phyloP scores from a whole-genome alignment of 306 rosid species.

The Rosa rugosa region DNA sequence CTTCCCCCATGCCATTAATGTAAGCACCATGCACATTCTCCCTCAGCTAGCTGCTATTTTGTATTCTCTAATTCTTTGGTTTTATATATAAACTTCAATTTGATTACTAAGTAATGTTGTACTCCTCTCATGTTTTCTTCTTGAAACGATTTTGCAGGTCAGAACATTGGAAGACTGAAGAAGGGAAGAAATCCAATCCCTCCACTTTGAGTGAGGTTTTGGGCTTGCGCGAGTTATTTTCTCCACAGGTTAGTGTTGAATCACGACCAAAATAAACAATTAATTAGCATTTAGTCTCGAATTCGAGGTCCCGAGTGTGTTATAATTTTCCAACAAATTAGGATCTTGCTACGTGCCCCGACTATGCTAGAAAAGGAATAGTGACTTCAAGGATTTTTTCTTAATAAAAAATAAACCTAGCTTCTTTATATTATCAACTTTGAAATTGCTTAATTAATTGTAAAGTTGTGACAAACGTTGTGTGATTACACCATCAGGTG shows the following conservation, averaged over 20 bases:
- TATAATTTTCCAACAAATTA: neutral
- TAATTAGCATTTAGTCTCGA: neutral
- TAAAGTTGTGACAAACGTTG: neutral
- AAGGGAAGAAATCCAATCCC: constrained; percentile 19
- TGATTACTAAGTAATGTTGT: neutral
- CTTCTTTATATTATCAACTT: neutral
- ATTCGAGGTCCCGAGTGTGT: neutral
- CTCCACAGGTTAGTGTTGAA: constrained; percentile 22
- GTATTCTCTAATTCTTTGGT: neutral
- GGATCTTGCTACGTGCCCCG: neutral
- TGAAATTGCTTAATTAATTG: neutral
- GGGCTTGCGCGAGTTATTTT: constrained; percentile 36
- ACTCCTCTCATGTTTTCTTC: neutral
- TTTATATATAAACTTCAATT: neutral
- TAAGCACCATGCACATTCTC: neutral
- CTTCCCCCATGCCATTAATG: neutral
- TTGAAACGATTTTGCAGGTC: constrained; percentile 23
- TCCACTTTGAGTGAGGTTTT: constrained; percentile 24
- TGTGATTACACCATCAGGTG: constrained; percentile 15
- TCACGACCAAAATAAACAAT: neutral
- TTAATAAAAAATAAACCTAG: too few relatives aligned
- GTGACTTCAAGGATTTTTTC: neutral
- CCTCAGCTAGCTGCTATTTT: neutral
- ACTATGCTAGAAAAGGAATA: neutral
- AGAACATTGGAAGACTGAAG: constrained; percentile 22